These are phyloP conservation scores for Talaromyces proteolyticus DNA, from an alignment of 495 filamentous ascomycete species.

Conservation along the genomic window DNA sequence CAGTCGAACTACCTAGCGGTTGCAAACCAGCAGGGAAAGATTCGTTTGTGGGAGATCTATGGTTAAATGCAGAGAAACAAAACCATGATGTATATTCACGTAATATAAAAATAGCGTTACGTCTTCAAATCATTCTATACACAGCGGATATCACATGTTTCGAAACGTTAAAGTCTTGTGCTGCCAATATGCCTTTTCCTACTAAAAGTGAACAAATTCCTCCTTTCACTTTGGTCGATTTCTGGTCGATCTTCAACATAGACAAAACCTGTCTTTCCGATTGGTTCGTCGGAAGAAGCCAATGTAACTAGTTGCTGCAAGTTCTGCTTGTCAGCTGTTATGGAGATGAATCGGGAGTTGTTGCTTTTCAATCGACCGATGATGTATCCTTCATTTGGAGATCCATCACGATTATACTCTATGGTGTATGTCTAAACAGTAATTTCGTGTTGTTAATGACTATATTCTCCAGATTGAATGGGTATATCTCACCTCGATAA, in stretches of 20 bases:
- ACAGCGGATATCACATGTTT: no score
- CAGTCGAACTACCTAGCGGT: constrained; percentile 69
- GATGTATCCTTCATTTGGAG: constrained; percentile 33
- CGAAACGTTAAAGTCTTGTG: no score
- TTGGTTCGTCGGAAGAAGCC: constrained; percentile 22
- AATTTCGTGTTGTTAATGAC: no score
- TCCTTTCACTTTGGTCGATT: background rate
- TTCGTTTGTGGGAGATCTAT: constrained; percentile 81
- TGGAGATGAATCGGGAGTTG: constrained; percentile 44
- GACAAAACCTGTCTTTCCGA: constrained; percentile 34
- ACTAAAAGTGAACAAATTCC: constrained; percentile 35
- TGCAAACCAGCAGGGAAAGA: constrained; percentile 79
- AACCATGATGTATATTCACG: no score
- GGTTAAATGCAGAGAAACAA: constrained; percentile 24
- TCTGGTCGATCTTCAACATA: constrained; percentile 16
- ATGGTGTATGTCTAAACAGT: constrained; percentile 59
- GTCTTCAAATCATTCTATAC: no score
- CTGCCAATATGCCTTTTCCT: no score
- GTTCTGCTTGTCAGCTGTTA: constrained; percentile 35
- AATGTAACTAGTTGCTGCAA: constrained; percentile 14
- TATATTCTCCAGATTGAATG: no score
- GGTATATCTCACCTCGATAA: constrained; percentile 42
- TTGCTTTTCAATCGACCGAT: constrained; percentile 38
- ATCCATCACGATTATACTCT: constrained; percentile 41
- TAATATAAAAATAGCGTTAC: no score